These are phyloP conservation scores for Fusarium sarcochroum DNA, from an alignment of 2,329 filamentous ascomycete species.

Conservation along the genomic window DNA sequence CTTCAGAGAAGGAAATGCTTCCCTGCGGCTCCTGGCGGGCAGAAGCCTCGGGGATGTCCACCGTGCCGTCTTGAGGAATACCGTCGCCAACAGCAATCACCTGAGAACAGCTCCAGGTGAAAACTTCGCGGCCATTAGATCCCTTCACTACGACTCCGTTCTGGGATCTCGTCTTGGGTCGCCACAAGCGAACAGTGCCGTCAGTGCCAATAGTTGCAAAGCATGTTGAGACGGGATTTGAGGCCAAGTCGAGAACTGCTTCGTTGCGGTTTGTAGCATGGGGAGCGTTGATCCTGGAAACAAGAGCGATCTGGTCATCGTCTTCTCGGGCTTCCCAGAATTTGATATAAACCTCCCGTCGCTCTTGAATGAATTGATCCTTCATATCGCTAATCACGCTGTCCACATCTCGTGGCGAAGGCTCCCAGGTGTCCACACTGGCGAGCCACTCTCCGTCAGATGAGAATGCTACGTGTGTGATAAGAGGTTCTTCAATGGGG, in stretches of 20 bases:
- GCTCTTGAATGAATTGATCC: conserved; percentile 64
- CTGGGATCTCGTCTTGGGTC: conserved; percentile 76
- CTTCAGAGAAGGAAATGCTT: conserved; percentile 82
- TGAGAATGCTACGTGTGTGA: conserved; percentile 82
- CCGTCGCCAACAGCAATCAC: conserved; percentile 67
- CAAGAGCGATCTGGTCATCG: conserved; percentile 76
- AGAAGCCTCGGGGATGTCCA: conserved; percentile 47
- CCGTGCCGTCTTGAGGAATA: conserved; percentile 59
- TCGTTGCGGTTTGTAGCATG: conserved; percentile 73
- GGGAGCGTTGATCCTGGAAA: conserved; percentile 86
- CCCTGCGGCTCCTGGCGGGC: conserved; percentile 64
- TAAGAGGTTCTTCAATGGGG: conserved; percentile 81
- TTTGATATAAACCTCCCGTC: conserved; percentile 85
- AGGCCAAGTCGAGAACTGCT: conserved; percentile 78
- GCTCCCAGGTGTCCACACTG: conserved; percentile 92
- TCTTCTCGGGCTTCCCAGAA: conserved; percentile 83
- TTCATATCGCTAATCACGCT: conserved; percentile 54
- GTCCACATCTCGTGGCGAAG: conserved; percentile 76
- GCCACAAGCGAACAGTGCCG: conserved; percentile 83
- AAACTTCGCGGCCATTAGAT: conserved; percentile 69
- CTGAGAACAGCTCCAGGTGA: conserved; percentile 81
- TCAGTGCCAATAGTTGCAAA: conserved; percentile 92
- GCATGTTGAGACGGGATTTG: conserved; percentile 76
- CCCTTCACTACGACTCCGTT: conserved; percentile 77
- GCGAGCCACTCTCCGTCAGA: conserved; percentile 90